Evolutionary conservation across 805 yeast genomes (phyloP), one percentile per base, ranked within the genome.

Genomic region (Torulaspora franciscae): DNA sequence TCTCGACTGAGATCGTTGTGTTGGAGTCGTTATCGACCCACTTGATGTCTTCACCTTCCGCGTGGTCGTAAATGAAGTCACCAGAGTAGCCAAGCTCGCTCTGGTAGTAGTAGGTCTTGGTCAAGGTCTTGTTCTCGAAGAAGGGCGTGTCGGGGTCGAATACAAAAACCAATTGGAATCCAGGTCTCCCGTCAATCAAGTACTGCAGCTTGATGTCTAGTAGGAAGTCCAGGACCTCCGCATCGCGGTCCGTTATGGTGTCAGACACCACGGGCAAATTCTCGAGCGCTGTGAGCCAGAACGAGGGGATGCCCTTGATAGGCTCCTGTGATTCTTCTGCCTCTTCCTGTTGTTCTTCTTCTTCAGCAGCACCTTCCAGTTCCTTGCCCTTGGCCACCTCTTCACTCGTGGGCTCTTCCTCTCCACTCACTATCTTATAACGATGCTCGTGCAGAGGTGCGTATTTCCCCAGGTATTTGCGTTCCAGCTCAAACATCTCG

Each of bases 241-340:
- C 77, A 67, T 93, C 99, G 61, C 95, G 79, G 45, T 88, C 96
- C 35, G 93, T 80, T 57, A 93, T 85, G 52, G 87, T 80, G 50
- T 89, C 95, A 27, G 88, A 77, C 39, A 90, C 79, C 24, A 85
- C 80, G 24, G 81, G 79, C 56, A 93, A 73, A 69, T 90, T 93
- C 66, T 85, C 91, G 67, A 93, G 72, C 5, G 98, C 95, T 14
- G 98, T 93, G 58, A 91, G 75, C 99, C 99, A 93, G 74, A 93
- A 93, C 39, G 85, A 81, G 46, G 99, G 98, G 55, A 93, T 79
- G 52, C 99, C 99, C 50, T 73, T 73, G 40, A 72, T 68, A 15
- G 66, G 71, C 25, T 65, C 73, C 1, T 60, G 62, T 26, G 67
- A 76, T n/a, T 67, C 75, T 13, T 68, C 76, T 4, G 66, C 75